phyloP scores from a whole-genome alignment of 805 yeast species.

The Metschnikowia baotianmanensis region DNA sequence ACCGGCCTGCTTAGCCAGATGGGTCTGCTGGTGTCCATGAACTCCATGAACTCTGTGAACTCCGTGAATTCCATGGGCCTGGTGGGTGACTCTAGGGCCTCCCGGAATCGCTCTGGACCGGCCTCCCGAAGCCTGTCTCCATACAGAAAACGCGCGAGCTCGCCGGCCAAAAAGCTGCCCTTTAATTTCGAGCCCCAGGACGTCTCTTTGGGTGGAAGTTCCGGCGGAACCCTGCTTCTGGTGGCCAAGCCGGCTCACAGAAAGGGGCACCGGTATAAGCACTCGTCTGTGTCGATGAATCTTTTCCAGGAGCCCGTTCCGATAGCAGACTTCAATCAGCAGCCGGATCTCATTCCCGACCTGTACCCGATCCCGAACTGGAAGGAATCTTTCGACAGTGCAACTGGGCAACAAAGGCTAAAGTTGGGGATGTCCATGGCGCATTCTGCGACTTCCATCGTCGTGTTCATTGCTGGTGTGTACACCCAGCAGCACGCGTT shows the following conservation, averaged over 20 bases:
- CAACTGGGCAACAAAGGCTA: constrained; percentile 55
- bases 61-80: too few species aligned
- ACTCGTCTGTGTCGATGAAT: constrained; percentile 94
- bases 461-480: constrained; percentile 61
- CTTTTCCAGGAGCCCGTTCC: constrained; percentile 88
- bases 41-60: too few species aligned
- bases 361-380: constrained; percentile 71
- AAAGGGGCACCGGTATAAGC: constrained; percentile 93
- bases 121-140: constrained; percentile 13
- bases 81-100: too few species aligned
- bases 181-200: constrained; percentile 65
- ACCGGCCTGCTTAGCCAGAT: too few species aligned
- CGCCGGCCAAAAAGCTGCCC: constrained; percentile 37
- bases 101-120: constrained; percentile 32
- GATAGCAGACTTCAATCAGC: constrained; percentile 39
- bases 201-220: constrained; percentile 22
- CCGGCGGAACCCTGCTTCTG: constrained; percentile 10
- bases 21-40: too few species aligned
- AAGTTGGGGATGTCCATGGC: constrained; percentile 56
- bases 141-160: constrained; percentile 10
- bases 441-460: constrained; percentile 55
- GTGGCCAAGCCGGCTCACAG: constrained; percentile 62
- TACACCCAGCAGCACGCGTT: constrained; percentile 56
- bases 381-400: constrained; percentile 59
- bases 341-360: constrained; percentile 60